Percentiles rank a stretch among this genome's conserved stretches.
Evolutionary conservation across 2,329 filamentous ascomycete genomes (phyloP).

Genomic region (Phaeosphaeria sp.): DNA sequence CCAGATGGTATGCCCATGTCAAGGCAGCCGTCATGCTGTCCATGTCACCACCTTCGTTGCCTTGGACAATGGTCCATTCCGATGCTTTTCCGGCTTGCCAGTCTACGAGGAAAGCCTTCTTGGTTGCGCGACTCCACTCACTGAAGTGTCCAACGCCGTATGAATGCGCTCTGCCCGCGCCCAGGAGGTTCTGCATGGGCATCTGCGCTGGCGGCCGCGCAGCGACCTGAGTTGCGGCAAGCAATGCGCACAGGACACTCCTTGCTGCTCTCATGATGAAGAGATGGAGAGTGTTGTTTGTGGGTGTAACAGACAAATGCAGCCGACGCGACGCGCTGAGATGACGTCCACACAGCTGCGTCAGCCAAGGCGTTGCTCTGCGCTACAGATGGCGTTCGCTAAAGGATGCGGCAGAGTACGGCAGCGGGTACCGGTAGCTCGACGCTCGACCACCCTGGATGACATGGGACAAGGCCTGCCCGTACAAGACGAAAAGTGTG

Average conservation of each 20-base stretch:
- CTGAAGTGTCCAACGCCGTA: constrained; percentile 56
- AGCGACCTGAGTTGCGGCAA: constrained; percentile 16
- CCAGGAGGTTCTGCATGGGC: constrained; percentile 25
- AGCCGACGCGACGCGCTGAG: neutral
- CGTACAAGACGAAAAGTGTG: neutral
- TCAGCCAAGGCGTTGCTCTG: constrained; percentile 4
- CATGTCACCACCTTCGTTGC: constrained; percentile 55
- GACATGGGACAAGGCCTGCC: neutral
- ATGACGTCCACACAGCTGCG: constrained; percentile 1
- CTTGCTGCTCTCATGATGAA: constrained; percentile 24
- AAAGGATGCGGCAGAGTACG: constrained; percentile 1
- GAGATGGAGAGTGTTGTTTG: neutral
- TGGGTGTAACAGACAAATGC: too few relatives aligned
- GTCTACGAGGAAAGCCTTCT: constrained; percentile 55
- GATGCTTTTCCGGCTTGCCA: constrained; percentile 53
- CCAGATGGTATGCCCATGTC: constrained; percentile 57
- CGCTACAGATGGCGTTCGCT: neutral
- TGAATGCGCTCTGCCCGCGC: constrained; percentile 12
- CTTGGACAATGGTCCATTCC: constrained; percentile 56
- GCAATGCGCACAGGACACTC: constrained; percentile 16
- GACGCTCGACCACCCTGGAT: neutral
- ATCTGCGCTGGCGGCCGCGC: constrained; percentile 25
- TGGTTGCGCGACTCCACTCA: constrained; percentile 56
- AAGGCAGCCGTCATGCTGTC: constrained; percentile 55
- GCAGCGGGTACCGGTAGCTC: neutral